These are phyloP conservation scores for Inga leiocalycina DNA, from an alignment of 306 rosid species.

Conservation along the genomic window DNA sequence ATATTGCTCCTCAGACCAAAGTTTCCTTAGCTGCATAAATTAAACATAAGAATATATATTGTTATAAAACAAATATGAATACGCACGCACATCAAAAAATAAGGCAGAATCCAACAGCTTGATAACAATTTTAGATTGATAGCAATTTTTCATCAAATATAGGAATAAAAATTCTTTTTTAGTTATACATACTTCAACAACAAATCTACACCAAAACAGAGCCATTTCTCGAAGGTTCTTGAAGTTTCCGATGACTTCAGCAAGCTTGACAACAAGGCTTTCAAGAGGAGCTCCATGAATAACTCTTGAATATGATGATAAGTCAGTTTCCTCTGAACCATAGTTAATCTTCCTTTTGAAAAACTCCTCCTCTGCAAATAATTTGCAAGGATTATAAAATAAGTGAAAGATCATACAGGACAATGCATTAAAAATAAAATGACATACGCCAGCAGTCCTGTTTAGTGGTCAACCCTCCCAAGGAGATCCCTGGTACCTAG, in stretches of 20 bases:
- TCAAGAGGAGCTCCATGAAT: conserved; percentile 94
- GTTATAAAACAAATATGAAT: neutral
- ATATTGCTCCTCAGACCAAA: conserved; percentile 72
- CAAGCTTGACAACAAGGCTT: conserved; percentile 84
- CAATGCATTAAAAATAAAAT: conserved; percentile 9
- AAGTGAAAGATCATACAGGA: conserved; percentile 57
- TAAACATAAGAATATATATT: neutral
- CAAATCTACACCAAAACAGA: conserved; percentile 85
- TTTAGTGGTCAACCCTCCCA: neutral
- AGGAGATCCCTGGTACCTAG: neutral
- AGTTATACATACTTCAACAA: conserved; percentile 72
- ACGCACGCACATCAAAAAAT: neutral
- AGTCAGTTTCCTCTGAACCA: conserved; percentile 45
- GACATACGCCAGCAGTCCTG: neutral
- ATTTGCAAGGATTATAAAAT: conserved; percentile 61
- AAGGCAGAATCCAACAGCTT: conserved; percentile 3
- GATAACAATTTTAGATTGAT: neutral
- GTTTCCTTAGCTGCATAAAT: conserved; percentile 72
- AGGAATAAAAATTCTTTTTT: conserved; percentile 29
- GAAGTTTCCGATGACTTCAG: conserved; percentile 90
- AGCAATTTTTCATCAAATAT: neutral
- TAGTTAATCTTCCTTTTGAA: conserved; percentile 59
- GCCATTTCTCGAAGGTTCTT: conserved; percentile 68
- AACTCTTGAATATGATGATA: conserved; percentile 66
- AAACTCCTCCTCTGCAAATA: conserved; percentile 79